Evolutionary conservation across 2,329 filamentous ascomycete genomes (phyloP), one percentile per base, ranked within the genome.

Genomic region (Xylariaceae sp.): DNA sequence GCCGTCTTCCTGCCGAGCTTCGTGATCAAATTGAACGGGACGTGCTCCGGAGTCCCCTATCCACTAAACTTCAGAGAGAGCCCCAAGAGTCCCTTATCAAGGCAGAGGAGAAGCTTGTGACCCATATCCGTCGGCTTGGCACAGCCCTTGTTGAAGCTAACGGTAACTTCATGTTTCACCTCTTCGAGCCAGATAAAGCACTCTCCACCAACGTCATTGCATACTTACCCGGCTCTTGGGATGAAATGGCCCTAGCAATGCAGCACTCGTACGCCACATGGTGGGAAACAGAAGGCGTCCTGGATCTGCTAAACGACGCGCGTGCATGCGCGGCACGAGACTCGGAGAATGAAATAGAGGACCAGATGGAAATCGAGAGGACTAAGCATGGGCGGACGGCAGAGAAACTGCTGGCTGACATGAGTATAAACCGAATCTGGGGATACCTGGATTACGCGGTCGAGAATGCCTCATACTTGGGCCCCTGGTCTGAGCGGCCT

Each of bases 21-120:
- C 55, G 32, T 21, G 50, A 56, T 10, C 40, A 48, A 36, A 57
- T 67, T 40, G 63, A 64, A 50, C 35, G 9, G 33, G n/a, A 50
- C 13, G 55, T 57, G 7, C n/a, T 65, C 20, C 61, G 60, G 13
- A 65, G 64, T 41, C 64, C 64, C 33, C 33, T 68, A n/a, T 63
- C 64, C 3, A 26, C 29, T 16, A 57, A 49, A 15, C 23, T 64
- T 20, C 49, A 55, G 33, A 53, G 30, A 45, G 30, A 49, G 32
- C 3, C 46, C 11, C 18, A 29, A 13, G 33, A 23, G 8, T 45
- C 43, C 1, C 55, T 64, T 33, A 1, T 18, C 18, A 13, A 47
- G 40, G 42, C 27, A 9, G 57, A 64, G 29, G 18, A 2, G 6
- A 53, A 32, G 39, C 58, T 66, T 32, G 0, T 55, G 20, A 4